phyloP scores from a whole-genome alignment of 2,329 filamentous ascomycete species.

The Venturia carpophila region DNA sequence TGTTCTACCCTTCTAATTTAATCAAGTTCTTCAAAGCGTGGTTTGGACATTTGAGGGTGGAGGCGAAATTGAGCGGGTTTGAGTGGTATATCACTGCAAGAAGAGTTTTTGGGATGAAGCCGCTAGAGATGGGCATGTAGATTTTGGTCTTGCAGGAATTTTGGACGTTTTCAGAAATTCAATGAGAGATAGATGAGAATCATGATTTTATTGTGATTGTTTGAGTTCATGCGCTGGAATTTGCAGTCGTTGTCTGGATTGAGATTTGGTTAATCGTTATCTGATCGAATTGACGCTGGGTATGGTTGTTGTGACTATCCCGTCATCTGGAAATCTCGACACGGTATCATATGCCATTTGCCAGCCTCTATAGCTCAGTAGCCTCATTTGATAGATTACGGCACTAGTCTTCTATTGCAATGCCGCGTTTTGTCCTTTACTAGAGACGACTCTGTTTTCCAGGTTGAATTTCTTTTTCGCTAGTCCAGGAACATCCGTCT shows the following conservation, averaged over 20 bases:
- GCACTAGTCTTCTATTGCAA: background rate
- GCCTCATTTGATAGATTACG: constrained; percentile 4
- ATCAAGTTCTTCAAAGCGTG: constrained; percentile 45
- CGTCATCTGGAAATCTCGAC: no score
- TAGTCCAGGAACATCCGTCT: no score
- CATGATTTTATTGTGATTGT: background rate
- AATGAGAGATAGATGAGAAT: no score
- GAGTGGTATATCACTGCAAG: constrained; percentile 48
- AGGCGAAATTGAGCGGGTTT: constrained; percentile 51
- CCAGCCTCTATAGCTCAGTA: constrained; percentile 5
- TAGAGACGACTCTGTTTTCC: no score
- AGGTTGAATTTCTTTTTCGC: no score
- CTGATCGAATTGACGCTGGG: no score
- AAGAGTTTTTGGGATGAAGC: constrained; percentile 40
- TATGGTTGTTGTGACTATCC: no score
- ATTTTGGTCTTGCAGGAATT: background rate
- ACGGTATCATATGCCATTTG: background rate
- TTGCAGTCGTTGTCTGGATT: no score
- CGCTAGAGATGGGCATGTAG: constrained; percentile 16
- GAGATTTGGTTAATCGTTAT: no score
- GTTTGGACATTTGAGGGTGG: constrained; percentile 46
- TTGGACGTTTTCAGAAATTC: no score
- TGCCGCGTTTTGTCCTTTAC: no score
- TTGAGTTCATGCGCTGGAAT: no score
- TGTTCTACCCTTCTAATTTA: constrained; percentile 47